Evolutionary conservation across 805 yeast species (phyloP).

Genomic region (Henningerozyma blattae): DNA sequence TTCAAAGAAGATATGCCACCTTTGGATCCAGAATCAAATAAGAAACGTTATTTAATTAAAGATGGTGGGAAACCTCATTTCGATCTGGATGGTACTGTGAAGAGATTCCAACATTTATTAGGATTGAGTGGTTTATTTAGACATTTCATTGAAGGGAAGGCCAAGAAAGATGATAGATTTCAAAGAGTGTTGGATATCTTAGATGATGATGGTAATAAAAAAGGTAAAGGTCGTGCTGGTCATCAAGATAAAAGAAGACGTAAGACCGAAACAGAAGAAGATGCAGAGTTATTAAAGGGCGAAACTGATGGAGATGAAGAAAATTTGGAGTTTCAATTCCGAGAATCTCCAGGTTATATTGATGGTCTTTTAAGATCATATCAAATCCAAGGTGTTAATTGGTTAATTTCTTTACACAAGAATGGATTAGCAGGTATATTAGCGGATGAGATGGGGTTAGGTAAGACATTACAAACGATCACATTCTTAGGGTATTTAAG

Average conservation of each 20-base stretch:
- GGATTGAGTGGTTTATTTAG: slow-evolving; percentile 55
- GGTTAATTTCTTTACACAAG: slow-evolving; percentile 60
- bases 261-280: slow-evolving; percentile 69
- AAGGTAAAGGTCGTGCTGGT: slow-evolving; percentile 8
- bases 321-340: slow-evolving; percentile 34
- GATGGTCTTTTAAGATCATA: slow-evolving; percentile 58
- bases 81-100: slow-evolving; percentile 47
- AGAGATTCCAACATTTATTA: slow-evolving; percentile 53
- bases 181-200: slow-evolving; percentile 36
- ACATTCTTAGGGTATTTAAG: slow-evolving; percentile 64
- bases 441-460: slow-evolving; percentile 83
- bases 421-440: slow-evolving; percentile 63
- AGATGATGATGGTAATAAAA: slow-evolving; percentile 13
- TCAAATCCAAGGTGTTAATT: slow-evolving; percentile 71
- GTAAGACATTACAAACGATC: slow-evolving; percentile 72
- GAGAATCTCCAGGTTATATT: slow-evolving; percentile 72
- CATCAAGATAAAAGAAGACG: slow-evolving; percentile 39
- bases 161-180: slow-evolving; percentile 47
- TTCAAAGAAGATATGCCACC: slow-evolving; percentile 1
- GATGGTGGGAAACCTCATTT: slow-evolving; percentile 23
- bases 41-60: slow-evolving; percentile 16
- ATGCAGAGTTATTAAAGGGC: slow-evolving; percentile 53
- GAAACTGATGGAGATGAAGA: slow-evolving; percentile 16
- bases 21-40: slow-evolving; percentile 12
- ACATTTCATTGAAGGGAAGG: slow-evolving; percentile 56